These are phyloP conservation scores for Danielozyma ontarioensis DNA, from an alignment of 805 yeast genomes.

Conservation along the genomic window DNA sequence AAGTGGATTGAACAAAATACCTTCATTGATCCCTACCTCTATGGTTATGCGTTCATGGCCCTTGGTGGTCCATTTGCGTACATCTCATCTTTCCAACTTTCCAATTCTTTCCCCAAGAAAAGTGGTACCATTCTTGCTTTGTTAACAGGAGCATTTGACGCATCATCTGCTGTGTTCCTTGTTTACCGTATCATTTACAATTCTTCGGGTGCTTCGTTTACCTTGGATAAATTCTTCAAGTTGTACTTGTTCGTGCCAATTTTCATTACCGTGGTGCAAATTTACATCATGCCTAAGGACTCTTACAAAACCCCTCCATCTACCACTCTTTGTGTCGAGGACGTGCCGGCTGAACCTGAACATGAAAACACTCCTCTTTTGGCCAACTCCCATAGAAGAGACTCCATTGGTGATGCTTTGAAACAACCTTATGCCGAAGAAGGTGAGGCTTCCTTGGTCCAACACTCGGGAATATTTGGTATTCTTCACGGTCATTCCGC, in stretches of 20 bases:
- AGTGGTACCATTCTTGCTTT: slow-evolving; percentile 51
- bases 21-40: slow-evolving; percentile 44
- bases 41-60: slow-evolving; percentile 50
- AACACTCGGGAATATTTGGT: slow-evolving; percentile 45
- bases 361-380: slow-evolving; percentile 23
- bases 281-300: slow-evolving; percentile 44
- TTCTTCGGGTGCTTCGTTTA: slow-evolving; percentile 27
- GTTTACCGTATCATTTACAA: slow-evolving; percentile 40
- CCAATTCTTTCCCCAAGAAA: slow-evolving; percentile 50
- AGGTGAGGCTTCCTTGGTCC: slow-evolving; percentile 34
- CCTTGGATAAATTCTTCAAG: slow-evolving; percentile 40
- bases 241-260: slow-evolving; percentile 44
- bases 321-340: slow-evolving; percentile 20
- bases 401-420: slow-evolving; percentile 53
- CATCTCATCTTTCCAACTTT: slow-evolving; percentile 52
- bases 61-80: slow-evolving; percentile 56
- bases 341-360: slow-evolving; percentile 9
- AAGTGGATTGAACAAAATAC: slow-evolving; percentile 13
- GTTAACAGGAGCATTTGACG: slow-evolving; percentile 55
- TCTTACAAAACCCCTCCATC: slow-evolving; percentile 41
- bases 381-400: slow-evolving; percentile 30
- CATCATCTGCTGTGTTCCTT: slow-evolving; percentile 52
- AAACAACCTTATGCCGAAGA: slow-evolving; percentile 50
- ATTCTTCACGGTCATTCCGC: slow-evolving; percentile 50
- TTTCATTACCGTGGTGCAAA: slow-evolving; percentile 43